A percentile compares a stretch with the other conserved stretches of the same genome.
Evolutionary conservation across 1,139 yeast genomes (phyloP).

Genomic region (Debaryomycetaceae sp.): DNA sequence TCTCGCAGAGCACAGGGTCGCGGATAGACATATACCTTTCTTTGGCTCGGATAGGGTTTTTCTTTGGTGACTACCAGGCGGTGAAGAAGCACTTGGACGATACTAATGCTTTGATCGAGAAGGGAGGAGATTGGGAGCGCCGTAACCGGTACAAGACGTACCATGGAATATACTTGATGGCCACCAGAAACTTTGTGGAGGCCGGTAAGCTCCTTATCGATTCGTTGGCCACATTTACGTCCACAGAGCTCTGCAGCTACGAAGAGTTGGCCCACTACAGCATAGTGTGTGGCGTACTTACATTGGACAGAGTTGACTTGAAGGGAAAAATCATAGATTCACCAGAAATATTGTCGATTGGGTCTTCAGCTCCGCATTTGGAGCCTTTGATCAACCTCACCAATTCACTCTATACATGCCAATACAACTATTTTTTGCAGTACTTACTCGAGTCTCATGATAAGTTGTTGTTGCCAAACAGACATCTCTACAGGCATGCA

Average conservation of each 20-base stretch:
- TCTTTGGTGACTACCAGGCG: conserved; percentile 72
- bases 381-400: conserved; percentile 84
- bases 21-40: conserved; percentile 85
- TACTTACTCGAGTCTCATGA: conserved; percentile 78
- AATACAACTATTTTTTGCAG: conserved; percentile 77
- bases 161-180: conserved; percentile 76
- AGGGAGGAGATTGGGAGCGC: conserved; percentile 99
- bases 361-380: conserved; percentile 66
- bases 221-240: conserved; percentile 91
- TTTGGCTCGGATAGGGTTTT: conserved; percentile 81
- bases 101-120: conserved; percentile 73
- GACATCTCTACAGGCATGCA: conserved; percentile 76
- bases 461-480: conserved; percentile 65
- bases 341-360: conserved; percentile 84
- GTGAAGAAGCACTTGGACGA: conserved; percentile 75
- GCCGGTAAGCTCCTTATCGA: conserved; percentile 84
- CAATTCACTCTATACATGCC: conserved; percentile 85
- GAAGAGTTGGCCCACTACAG: conserved; percentile 90
- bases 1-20: conserved; percentile 83
- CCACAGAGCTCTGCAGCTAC: conserved; percentile 87
- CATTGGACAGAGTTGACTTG: conserved; percentile 80
- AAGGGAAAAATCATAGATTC: conserved; percentile 86
- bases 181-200: conserved; percentile 81
- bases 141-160: conserved; percentile 92
- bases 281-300: conserved; percentile 77